Conservation (phyloP, 352 stramenopile species). For the Thraustochytrium sp. region DNA sequence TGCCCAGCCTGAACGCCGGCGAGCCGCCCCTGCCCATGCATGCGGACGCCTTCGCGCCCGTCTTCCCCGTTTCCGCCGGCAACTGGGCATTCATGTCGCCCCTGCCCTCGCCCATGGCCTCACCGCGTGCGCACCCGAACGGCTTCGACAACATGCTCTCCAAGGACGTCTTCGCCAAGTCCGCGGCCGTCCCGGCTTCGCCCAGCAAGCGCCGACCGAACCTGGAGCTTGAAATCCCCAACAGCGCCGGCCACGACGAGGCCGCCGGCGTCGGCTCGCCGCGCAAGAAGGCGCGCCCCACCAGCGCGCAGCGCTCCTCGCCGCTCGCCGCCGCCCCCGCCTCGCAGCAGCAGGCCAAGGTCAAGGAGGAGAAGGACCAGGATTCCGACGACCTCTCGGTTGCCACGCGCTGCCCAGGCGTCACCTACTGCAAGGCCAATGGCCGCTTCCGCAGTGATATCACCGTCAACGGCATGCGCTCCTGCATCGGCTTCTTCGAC, state of each 20-base stretch:
- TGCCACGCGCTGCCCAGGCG: neutral
- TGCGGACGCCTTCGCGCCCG: neutral
- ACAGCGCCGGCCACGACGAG: neutral
- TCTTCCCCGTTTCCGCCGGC: neutral
- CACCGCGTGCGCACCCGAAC: neutral
- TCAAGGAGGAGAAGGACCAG: no score
- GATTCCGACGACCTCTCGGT: no score
- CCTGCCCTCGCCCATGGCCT: neutral
- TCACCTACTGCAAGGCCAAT: neutral
- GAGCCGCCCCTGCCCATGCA: no score
- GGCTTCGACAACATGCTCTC: neutral
- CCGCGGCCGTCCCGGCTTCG: neutral
- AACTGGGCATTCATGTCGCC: neutral
- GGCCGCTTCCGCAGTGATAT: neutral
- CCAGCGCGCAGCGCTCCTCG: neutral
- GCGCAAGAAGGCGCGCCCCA: neutral
- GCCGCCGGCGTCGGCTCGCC: neutral
- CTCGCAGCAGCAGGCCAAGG: neutral
- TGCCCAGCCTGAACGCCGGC: neutral
- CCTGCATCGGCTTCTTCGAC: constrained; percentile 16
- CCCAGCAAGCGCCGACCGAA: constrained; percentile 1
- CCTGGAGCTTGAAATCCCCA: neutral
- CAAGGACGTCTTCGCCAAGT: neutral
- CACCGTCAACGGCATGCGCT: neutral
- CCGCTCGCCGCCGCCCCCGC: neutral